Evolutionary conservation across 805 yeast genomes (phyloP).

Genomic region (Yarrowia deformans): DNA sequence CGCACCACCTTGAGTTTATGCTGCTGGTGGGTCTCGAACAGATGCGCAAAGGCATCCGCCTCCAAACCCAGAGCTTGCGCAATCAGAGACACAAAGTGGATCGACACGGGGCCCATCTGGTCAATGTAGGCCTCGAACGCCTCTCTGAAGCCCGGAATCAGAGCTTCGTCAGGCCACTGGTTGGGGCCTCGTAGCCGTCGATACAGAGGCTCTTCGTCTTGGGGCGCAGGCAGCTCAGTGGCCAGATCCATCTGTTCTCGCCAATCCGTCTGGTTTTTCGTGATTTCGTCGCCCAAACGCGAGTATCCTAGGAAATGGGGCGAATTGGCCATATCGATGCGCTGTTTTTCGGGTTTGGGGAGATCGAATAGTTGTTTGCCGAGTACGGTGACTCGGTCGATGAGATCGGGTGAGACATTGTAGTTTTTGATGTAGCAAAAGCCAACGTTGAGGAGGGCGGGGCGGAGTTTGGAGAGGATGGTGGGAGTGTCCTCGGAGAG

Average conservation of each 20-base stretch:
- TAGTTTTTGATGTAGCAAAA: constrained; percentile 33
- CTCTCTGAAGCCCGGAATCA: constrained; percentile 14
- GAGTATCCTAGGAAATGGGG: constrained; percentile 37
- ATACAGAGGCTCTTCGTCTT: constrained; percentile 40
- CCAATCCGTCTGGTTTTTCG: constrained; percentile 29
- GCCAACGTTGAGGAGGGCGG: constrained; percentile 23
- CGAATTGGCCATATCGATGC: constrained; percentile 36
- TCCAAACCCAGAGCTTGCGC: constrained; percentile 33
- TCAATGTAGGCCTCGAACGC: constrained; percentile 24
- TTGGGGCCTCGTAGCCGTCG: constrained; percentile 28
- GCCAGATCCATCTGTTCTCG: constrained; percentile 40
- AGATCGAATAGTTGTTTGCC: constrained; percentile 11
- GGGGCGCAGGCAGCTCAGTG: constrained; percentile 43
- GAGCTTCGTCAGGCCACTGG: constrained; percentile 27
- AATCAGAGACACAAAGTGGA: constrained; percentile 19
- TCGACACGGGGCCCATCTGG: constrained; percentile 22
- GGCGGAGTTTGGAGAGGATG: constrained; percentile 19
- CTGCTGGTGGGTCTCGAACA: constrained; percentile 22
- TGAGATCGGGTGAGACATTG: background rate
- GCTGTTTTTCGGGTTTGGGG: constrained; percentile 8
- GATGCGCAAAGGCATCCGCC: constrained; percentile 12
- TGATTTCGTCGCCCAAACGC: constrained; percentile 32
- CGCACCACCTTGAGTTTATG: constrained; percentile 36
- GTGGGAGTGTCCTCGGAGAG: background rate
- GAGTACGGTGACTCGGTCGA: background rate